Conservation (phyloP, 176 grass and related monocot species). For the Bonia amplexicaulis region DNA sequence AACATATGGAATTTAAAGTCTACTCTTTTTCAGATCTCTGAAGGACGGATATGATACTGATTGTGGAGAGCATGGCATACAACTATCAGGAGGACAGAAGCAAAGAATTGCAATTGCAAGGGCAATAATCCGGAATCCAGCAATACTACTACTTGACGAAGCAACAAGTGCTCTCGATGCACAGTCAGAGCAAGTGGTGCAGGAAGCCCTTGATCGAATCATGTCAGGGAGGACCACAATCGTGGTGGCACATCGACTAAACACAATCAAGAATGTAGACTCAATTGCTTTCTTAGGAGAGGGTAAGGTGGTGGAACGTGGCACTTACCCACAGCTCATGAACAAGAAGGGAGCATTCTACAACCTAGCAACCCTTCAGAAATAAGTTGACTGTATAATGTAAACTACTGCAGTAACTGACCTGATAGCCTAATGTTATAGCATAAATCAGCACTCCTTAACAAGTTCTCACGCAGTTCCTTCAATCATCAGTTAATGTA, state of each 20-base stretch:
- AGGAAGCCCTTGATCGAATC: conserved; percentile 92
- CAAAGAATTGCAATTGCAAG: conserved; percentile 96
- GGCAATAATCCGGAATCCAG: conserved; percentile 83
- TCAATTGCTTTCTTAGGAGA: conserved; percentile 91
- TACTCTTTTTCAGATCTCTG: conserved; percentile 59
- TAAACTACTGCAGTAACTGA: conserved; percentile 15
- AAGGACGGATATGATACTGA: conserved; percentile 89
- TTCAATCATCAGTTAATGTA: conserved; percentile 3
- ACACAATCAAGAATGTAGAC: conserved; percentile 92
- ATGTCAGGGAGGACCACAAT: conserved; percentile 93
- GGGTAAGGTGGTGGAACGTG: conserved; percentile 78
- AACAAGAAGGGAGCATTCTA: conserved; percentile 95
- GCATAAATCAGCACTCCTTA: conserved; percentile 4
- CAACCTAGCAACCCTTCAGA: conserved; percentile 77
- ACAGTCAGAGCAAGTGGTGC: conserved; percentile 93
- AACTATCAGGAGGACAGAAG: conserved; percentile 92
- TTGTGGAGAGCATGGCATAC: conserved; percentile 79
- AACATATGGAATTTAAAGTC: conserved; percentile 21
- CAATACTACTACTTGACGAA: conserved; percentile 93
- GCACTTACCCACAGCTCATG: conserved; percentile 89
- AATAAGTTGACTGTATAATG: conserved; percentile 35
- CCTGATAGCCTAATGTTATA: conserved; percentile 33
- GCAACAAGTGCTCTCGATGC: conserved; percentile 97
- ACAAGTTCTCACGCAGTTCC: conserved; percentile 13
- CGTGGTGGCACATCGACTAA: conserved; percentile 88